phyloP scores from a whole-genome alignment of 176 grass and related monocot species.

The Bonia amplexicaulis region DNA sequence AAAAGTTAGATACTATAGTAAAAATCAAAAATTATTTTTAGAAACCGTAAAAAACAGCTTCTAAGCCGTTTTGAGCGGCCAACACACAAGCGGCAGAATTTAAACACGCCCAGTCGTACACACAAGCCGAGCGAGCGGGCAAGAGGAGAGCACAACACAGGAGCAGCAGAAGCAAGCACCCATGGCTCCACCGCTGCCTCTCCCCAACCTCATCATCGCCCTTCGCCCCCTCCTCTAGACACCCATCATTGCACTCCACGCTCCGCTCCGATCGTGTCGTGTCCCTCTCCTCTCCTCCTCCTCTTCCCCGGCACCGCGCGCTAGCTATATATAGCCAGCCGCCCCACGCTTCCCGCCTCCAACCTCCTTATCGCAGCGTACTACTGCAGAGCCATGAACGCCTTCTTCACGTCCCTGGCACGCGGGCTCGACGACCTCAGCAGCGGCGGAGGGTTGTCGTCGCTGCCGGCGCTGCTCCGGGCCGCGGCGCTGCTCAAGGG shows the following conservation, averaged over 20 bases:
- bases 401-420: constrained; percentile 76
- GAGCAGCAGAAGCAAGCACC: constrained; percentile 16
- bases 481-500: constrained; percentile 52
- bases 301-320: neutral
- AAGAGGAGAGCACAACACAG: neutral
- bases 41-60: too few relatives aligned
- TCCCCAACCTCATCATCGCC: constrained; percentile 57
- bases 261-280: constrained; percentile 6
- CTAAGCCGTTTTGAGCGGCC: too few relatives aligned
- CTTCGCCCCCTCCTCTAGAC: constrained; percentile 68
- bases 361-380: neutral
- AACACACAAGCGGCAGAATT: neutral
- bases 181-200: constrained; percentile 32
- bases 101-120: constrained; percentile 16
- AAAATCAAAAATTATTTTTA: too few relatives aligned
- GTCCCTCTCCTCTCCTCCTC: neutral
- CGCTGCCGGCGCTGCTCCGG: constrained; percentile 53
- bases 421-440: constrained; percentile 73
- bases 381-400: constrained; percentile 34
- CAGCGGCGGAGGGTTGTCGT: constrained; percentile 35
- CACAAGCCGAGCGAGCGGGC: neutral
- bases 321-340: constrained; percentile 22
- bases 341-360: neutral
- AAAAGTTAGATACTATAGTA: too few relatives aligned
- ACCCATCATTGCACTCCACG: constrained; percentile 66